A percentile compares a stretch with the other conserved stretches of the same genome.
Evolutionary conservation across 352 stramenopile species (phyloP).

Genomic region (Pythium biforme): DNA sequence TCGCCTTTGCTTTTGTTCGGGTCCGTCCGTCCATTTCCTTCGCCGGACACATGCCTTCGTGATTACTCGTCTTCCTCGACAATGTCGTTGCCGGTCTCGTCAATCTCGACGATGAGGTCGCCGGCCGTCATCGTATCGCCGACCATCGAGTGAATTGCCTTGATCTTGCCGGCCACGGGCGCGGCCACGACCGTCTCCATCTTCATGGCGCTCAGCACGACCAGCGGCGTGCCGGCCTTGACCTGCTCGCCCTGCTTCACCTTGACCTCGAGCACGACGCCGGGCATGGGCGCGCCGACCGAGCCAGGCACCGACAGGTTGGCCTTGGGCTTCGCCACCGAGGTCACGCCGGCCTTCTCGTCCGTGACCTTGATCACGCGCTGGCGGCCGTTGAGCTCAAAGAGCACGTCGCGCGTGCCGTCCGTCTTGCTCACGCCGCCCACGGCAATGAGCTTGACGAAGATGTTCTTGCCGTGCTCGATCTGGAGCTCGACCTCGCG

Average conservation of each 20-base stretch:
- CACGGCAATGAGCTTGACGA: conserved; percentile 93
- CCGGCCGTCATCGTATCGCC: conserved; percentile 94
- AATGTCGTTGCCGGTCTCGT: conserved; percentile 70
- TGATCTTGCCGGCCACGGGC: conserved; percentile 89
- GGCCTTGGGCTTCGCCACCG: conserved; percentile 83
- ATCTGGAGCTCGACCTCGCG: conserved; percentile 84
- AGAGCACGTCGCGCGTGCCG: conserved; percentile 94
- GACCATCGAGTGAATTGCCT: conserved; percentile 87
- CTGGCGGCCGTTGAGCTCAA: conserved; percentile 96
- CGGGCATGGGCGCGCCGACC: conserved; percentile 96
- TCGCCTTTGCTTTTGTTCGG: background rate
- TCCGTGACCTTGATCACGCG: conserved; percentile 92
- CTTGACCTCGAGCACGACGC: conserved; percentile 95
- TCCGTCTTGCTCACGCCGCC: conserved; percentile 88
- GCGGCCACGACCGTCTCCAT: conserved; percentile 97
- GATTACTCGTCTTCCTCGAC: conserved; percentile 31
- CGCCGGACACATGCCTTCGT: background rate
- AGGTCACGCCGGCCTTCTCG: conserved; percentile 67
- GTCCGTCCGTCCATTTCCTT: background rate
- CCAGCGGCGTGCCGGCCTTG: conserved; percentile 90
- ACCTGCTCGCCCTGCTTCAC: conserved; percentile 92
- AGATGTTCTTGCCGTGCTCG: conserved; percentile 96
- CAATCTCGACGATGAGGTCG: conserved; percentile 96
- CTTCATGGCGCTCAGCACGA: conserved; percentile 98
- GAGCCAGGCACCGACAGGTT: conserved; percentile 69